Percentiles rank a stretch among this genome's conserved stretches.
phyloP scores from a whole-genome alignment of 345 rosid species.

The Garcia nutans region DNA sequence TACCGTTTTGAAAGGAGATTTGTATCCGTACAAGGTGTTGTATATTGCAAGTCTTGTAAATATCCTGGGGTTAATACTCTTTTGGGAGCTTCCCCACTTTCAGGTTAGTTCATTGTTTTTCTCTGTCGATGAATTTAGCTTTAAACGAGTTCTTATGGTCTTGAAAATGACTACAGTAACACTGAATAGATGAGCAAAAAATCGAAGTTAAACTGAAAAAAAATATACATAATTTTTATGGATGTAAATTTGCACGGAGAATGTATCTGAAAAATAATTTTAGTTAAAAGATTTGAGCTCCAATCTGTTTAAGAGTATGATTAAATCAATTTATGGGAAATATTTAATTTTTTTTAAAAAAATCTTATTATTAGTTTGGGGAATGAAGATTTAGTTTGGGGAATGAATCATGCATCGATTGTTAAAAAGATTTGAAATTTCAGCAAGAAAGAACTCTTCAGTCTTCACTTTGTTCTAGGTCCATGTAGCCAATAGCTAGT shows the following conservation, averaged over 20 bases:
- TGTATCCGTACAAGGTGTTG: conserved; percentile 73
- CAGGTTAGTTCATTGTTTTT: conserved; percentile 36
- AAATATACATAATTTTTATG: no score
- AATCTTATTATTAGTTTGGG: not conserved
- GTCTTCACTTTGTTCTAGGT: not conserved
- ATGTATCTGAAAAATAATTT: not conserved
- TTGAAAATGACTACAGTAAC: no score
- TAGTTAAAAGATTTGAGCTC: no score
- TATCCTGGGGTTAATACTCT: conserved; percentile 58
- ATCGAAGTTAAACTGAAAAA: no score
- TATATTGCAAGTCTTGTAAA: conserved; percentile 86
- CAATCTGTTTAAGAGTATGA: no score
- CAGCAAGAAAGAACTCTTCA: not conserved
- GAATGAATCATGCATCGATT: not conserved
- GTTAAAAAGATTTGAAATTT: not conserved
- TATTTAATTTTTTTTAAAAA: no score
- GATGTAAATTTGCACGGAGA: not conserved
- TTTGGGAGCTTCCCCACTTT: conserved; percentile 58
- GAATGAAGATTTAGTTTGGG: not conserved
- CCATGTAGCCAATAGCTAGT: not conserved
- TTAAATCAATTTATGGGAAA: no score
- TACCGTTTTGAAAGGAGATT: conserved; percentile 45
- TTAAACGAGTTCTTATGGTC: no score
- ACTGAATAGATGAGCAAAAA: no score
- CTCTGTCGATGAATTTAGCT: no score